Evolutionary conservation across 352 stramenopile species (phyloP), one percentile per base, ranked within the genome.

Genomic region (Thalassiosira exigua): DNA sequence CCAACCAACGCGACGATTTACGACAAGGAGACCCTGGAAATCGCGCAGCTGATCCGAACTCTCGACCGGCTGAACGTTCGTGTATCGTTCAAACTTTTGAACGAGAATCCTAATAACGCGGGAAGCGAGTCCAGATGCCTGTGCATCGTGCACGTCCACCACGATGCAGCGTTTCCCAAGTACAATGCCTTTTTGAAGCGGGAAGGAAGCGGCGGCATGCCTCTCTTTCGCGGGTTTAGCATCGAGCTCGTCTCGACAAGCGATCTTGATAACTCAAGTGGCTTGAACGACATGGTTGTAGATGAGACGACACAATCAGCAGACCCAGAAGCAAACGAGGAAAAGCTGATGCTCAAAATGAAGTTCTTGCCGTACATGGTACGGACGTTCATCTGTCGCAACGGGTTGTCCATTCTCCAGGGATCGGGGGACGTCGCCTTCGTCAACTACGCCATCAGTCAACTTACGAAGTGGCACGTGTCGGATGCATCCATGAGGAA

Each of bases 341-440:
- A 79, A 58, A 69, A 76, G 12, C 74, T 93, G 12, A 93, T 93
- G 86, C 62, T 93, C 1, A 93, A 93, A 77, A 92, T 93, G 88
- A 93, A 93, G 53, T 85, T 92, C 9, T 51, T 93, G n/a, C 88
- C 88, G 9, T 93, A 93, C 65, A 93, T 92, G 88, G 71, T 91
- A 19, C 65, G 88, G n/a, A 93, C 88, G 9, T 93, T 92, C 78
- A 66, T 87, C 42, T 92, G 85, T 70, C 77, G 88, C 32, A 92
- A 93, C 82, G 79, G 84, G 24, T 51, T 93, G 3, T 30, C 53
- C 26, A 70, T 78, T 36, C 64, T 93, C 17, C 27, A 79, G 64
- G 56, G 65, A 9, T 82, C 67, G 17, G 79, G 79, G 17, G 9
- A 69, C 14, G 51, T 66, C 24, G 77, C 41, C 27, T 93, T 89